Conservation (phyloP, 345 rosid genomes). For the Hibiscus tridactylites region DNA sequence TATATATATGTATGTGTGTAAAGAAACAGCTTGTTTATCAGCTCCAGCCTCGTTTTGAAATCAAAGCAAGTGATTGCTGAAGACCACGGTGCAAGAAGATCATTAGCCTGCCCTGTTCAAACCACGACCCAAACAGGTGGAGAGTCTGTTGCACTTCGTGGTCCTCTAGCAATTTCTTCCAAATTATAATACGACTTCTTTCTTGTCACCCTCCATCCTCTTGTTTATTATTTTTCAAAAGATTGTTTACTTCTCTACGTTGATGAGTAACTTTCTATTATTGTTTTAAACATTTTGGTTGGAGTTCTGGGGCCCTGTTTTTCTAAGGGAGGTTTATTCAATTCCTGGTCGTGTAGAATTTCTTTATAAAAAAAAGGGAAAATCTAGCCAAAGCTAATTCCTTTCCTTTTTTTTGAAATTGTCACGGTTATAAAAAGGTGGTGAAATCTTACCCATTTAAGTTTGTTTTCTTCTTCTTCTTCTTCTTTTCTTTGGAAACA, state of each 20-base stretch:
- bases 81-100: background rate
- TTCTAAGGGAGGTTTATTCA: slow-evolving; percentile 15
- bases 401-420: background rate
- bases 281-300: background rate
- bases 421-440: background rate
- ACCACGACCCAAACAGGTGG: background rate
- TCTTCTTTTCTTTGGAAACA: background rate
- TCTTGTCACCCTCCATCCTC: background rate
- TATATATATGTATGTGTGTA: too few relatives aligned
- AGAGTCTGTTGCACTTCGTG: background rate
- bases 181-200: background rate
- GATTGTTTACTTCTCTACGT: background rate
- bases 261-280: background rate
- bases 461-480: too few relatives aligned
- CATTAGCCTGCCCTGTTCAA: background rate
- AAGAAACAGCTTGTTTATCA: too few relatives aligned
- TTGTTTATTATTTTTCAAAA: background rate
- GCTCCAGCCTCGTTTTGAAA: too few relatives aligned
- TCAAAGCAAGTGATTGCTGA: background rate
- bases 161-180: background rate
- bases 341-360: background rate
- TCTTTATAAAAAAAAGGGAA: too few relatives aligned
- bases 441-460: background rate
- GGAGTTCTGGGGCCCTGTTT: background rate
- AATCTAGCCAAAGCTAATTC: too few relatives aligned